Conservation (phyloP, 2,329 filamentous ascomycete species). For the Exserohilum rostratum region DNA sequence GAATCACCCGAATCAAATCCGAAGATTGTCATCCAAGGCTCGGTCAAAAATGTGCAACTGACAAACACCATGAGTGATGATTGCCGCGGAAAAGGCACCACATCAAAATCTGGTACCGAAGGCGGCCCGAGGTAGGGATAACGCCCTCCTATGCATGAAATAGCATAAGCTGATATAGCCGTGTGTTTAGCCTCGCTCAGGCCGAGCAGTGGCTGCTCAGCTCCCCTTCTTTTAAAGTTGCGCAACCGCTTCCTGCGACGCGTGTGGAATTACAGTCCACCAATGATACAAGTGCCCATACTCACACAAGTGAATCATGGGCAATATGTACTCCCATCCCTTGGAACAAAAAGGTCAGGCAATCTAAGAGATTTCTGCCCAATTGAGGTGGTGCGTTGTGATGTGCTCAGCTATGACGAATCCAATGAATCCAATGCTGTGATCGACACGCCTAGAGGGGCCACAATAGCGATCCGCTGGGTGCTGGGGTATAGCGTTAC, state of each 20-base stretch:
- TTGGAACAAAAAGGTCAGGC: neutral
- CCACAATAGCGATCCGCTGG: neutral
- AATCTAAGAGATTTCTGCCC: neutral
- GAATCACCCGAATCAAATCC: too few relatives aligned
- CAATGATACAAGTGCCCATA: neutral
- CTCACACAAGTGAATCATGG: neutral
- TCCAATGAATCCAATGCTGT: neutral
- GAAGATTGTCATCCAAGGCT: too few relatives aligned
- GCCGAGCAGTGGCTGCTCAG: neutral
- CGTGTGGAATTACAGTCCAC: neutral
- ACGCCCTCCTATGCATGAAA: too few relatives aligned
- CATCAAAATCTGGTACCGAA: too few relatives aligned
- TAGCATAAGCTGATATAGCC: neutral
- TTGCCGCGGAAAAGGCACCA: too few relatives aligned
- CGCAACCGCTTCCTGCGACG: neutral
- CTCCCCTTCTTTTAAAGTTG: neutral
- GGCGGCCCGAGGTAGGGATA: neutral
- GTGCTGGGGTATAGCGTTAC: too few relatives aligned
- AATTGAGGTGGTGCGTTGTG: neutral
- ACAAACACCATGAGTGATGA: too few relatives aligned
- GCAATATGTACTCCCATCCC: neutral
- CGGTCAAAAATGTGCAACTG: too few relatives aligned
- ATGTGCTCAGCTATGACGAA: neutral
- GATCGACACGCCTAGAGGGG: neutral
- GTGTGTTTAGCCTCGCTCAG: neutral